Base-by-base conservation (phyloP, 345 rosid species). In the Moricandia arvensis region DNA sequence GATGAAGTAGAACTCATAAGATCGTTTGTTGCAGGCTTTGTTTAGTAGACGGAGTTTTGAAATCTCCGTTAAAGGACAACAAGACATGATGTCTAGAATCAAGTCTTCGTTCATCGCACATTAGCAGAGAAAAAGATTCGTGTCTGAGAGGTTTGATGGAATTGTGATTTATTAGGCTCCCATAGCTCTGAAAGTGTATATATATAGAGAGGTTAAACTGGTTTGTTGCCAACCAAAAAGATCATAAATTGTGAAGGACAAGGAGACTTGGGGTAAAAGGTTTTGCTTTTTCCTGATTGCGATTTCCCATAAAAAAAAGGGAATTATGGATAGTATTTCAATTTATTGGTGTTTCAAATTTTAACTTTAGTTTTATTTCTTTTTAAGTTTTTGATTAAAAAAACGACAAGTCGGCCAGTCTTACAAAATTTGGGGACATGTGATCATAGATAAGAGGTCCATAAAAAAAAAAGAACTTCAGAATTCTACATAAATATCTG, bases 21-120 rank as follows among this genome's bases (percentile, higher is more conserved):
- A 66, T 33, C 74, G 43, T 75, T 51, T 75, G 69, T 68, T 68
- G 45, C 31, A 59, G 1, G 21, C 64, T 69, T 76, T 54, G 35
- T 53, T 76, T 8, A 60, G 26, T 10, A 68, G 6, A n/a, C 79
- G 72, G 0, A 68, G 10, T 10, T 57, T 75, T 5, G 43, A 53
- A 26, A 68, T 61, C 33, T 68, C 63, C 5, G 24, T 49, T 1
- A 11, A 0, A 0, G 73, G 3, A 68, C 62, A 68, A 3, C 30
- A 8, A n/a, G 74, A 67, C 3, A 75, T 5, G 45, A 75, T 68
- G 35, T 75, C 68, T 12, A 34, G 53, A 3, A 75, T 4, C 38
- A 67, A 0, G 38, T 74, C 72, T 21, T 43, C 66, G 17, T 67
- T 21, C 72, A 66, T 45, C 7, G 34, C n/a, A 6, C 49, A 29